phyloP scores from a whole-genome alignment of 805 yeast genomes.

The Priceomyces melissophilus region DNA sequence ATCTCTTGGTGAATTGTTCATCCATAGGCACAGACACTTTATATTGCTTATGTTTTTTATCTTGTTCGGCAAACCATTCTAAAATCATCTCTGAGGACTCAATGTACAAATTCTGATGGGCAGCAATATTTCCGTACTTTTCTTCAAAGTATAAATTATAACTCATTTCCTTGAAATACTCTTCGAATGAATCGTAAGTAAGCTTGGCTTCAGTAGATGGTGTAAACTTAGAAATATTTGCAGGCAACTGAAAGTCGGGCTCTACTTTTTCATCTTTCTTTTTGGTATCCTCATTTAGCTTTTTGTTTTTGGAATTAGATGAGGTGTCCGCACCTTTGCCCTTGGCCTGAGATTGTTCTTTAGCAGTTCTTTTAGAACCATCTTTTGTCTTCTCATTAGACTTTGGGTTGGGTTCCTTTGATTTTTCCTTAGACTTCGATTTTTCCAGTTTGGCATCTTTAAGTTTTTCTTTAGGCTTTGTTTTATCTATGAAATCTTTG shows the following conservation, averaged over 20 bases:
- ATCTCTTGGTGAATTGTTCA: constrained; percentile 47
- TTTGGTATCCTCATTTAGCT: constrained; percentile 1
- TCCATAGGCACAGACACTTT: constrained; percentile 42
- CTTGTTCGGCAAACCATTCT: constrained; percentile 50
- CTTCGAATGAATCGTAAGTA: constrained; percentile 46
- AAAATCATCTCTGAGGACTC: constrained; percentile 43
- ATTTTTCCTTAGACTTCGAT: too few relatives aligned
- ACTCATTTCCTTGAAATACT: constrained; percentile 57
- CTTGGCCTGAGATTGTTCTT: neutral
- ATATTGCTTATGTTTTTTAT: constrained; percentile 37
- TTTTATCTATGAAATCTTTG: too few relatives aligned
- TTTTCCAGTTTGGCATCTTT: too few relatives aligned
- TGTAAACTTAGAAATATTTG: constrained; percentile 25
- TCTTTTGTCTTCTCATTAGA: neutral
- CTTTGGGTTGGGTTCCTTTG: neutral
- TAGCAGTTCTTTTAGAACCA: neutral
- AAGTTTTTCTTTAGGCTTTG: too few relatives aligned
- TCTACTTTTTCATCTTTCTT: constrained; percentile 1
- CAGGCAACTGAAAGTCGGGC: constrained; percentile 16
- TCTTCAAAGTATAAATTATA: constrained; percentile 64
- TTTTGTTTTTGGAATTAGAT: neutral
- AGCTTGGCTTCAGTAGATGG: constrained; percentile 41
- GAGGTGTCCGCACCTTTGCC: neutral
- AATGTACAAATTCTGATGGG: constrained; percentile 39
- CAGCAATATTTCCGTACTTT: constrained; percentile 32